Percentiles rank a stretch among this genome's conserved stretches.
phyloP scores from a whole-genome alignment of 345 rosid species.

The Hibiscus mutabilis region DNA sequence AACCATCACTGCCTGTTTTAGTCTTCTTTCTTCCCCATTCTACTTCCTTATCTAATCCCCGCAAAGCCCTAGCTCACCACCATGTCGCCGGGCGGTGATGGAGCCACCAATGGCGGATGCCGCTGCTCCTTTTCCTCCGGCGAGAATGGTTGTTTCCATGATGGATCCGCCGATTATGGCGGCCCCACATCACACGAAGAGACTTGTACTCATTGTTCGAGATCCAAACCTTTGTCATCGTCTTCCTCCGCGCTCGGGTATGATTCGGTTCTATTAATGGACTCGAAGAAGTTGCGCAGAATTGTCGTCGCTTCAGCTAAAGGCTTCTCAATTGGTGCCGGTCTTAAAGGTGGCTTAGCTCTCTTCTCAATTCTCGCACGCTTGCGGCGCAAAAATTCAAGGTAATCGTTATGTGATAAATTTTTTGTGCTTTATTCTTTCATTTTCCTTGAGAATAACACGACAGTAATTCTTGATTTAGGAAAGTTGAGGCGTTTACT shows the following conservation, averaged over 20 bases:
- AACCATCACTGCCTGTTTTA: too few species aligned
- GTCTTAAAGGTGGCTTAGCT: conserved; percentile 90
- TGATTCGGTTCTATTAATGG: neutral
- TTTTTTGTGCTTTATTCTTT: too few species aligned
- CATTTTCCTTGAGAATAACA: too few species aligned
- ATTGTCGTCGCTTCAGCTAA: conserved; percentile 52
- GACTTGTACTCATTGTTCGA: too few species aligned
- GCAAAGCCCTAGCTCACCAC: conserved; percentile 17
- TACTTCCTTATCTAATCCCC: neutral
- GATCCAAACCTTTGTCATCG: too few species aligned
- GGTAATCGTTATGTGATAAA: conserved; percentile 40
- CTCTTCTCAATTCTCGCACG: conserved; percentile 70
- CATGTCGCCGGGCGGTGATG: conserved; percentile 28
- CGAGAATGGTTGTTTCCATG: conserved; percentile 21
- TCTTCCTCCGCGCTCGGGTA: too few species aligned
- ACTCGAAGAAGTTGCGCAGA: conserved; percentile 64
- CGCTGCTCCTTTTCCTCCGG: conserved; percentile 17
- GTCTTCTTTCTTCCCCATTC: too few species aligned
- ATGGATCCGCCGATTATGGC: neutral
- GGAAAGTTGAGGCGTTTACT: conserved; percentile 53
- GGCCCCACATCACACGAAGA: too few species aligned
- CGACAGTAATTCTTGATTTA: conserved; percentile 18
- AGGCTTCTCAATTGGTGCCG: conserved; percentile 93
- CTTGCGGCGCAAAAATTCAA: conserved; percentile 50
- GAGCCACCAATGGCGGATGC: conserved; percentile 16